These are phyloP conservation scores for Suillus tomentosus DNA, from an alignment of 768 basidiomycete species.

Conservation along the genomic window DNA sequence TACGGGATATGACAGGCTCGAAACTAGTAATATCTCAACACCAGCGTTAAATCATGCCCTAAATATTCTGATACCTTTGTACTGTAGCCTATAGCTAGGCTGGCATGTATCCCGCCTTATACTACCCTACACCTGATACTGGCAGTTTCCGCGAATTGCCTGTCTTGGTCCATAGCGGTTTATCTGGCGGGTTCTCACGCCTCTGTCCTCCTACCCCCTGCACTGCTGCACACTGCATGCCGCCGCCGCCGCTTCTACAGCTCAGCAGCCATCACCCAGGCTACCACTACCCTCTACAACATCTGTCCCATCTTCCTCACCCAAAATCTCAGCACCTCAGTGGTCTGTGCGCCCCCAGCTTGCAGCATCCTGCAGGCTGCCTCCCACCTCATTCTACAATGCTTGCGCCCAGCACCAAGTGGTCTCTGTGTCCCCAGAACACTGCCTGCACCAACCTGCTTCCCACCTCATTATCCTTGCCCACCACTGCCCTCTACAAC, in stretches of 20 bases:
- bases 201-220: not conserved
- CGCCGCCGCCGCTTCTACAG: not conserved
- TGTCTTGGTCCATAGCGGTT: not conserved
- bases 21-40: not conserved
- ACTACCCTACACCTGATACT: not conserved
- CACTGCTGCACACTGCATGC: not conserved
- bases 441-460: not conserved
- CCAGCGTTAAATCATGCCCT: too few relatives aligned
- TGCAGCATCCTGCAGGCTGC: not conserved
- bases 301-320: not conserved
- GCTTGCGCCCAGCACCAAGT: not conserved
- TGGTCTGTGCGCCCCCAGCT: not conserved
- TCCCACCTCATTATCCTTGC: not conserved
- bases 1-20: too few relatives aligned
- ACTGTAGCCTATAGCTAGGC: constrained; percentile 2
- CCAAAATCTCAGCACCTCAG: not conserved
- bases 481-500: not conserved
- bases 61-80: too few relatives aligned
- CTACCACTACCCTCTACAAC: not conserved
- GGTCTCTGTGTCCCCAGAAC: not conserved
- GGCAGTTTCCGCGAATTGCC: not conserved
- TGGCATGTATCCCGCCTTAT: not conserved
- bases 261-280: not conserved
- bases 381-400: not conserved
- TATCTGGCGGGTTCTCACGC: not conserved